These are phyloP conservation scores for Fusarium cyanostomum DNA, from an alignment of 2,329 filamentous ascomycete genomes.

Conservation along the genomic window DNA sequence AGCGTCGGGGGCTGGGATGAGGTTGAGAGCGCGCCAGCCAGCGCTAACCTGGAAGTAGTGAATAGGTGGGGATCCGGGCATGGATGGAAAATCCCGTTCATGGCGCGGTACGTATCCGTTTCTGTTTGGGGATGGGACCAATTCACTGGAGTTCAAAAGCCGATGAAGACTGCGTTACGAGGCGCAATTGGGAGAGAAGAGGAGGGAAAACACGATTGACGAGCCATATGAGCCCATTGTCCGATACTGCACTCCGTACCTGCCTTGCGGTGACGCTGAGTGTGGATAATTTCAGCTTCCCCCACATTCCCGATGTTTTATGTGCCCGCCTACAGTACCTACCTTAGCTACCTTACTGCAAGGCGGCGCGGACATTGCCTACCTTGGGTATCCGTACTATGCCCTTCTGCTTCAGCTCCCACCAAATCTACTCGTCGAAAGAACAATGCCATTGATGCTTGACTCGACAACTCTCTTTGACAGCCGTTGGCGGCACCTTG, in stretches of 20 bases:
- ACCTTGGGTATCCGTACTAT: too few species aligned
- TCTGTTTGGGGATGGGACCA: conserved; percentile 24
- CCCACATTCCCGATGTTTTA: background rate
- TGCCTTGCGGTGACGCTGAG: background rate
- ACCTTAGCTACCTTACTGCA: too few species aligned
- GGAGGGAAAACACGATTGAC: background rate
- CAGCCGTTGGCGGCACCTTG: conserved; percentile 22
- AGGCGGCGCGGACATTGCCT: background rate
- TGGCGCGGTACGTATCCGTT: conserved; percentile 16
- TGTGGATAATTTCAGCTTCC: conserved; percentile 6
- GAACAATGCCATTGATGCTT: conserved; percentile 4
- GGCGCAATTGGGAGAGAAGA: background rate
- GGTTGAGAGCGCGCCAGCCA: conserved; percentile 32
- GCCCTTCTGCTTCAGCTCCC: background rate
- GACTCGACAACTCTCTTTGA: conserved; percentile 15
- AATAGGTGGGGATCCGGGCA: background rate
- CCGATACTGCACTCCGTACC: background rate
- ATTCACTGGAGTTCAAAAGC: conserved; percentile 13
- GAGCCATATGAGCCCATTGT: background rate
- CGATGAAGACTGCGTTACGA: background rate
- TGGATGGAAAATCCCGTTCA: conserved; percentile 5
- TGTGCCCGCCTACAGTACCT: background rate
- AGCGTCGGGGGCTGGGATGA: conserved; percentile 36
- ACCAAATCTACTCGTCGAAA: background rate
- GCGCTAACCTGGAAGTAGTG: conserved; percentile 11